Evolutionary conservation across 75 land plant genomes (phyloP), one percentile per base, ranked within the genome.

Genomic region (Selaginella tamariscina): DNA sequence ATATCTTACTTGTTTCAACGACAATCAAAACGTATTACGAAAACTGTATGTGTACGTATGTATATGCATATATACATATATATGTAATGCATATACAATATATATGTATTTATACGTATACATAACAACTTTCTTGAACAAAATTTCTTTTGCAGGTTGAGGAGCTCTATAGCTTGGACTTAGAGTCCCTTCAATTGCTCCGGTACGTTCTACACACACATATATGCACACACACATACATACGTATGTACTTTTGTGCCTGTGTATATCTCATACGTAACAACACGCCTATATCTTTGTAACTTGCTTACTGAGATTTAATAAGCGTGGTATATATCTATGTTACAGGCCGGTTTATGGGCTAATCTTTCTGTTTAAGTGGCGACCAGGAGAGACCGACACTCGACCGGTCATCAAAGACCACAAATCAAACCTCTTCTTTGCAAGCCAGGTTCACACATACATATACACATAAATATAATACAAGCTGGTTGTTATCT

Each of bases 381-480:
- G 98, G 98, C 78, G 86, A 62, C 82, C 98, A 9, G 98, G 96
- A 67, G 98, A 94, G 66, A 86, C 84, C 33, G 98, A 94, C 75
- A 82, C 78, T 27, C 86, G 96, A 18, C 73, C 73, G 72, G 83
- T 82, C 5, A 68, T 85, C 31, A 87, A 87, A 71, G 90, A 90
- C 33, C 82, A 81, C 57, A 85, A 79, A 32, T 88, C 91, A 11
- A 85, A 89, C 63, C 68, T 94, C 31, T 94, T 94, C 44, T 94
- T 94, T 74, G 98, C 98, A 31, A 90, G 91, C 71, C 98, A 94
- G 92, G 96, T 90, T 2, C n/a, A n/a, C n/a, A n/a, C n/a, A n/a
- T n/a, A n/a, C n/a, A n/a, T n/a, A n/a, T n/a, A n/a, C n/a, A n/a
- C n/a, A n/a, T n/a, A n/a, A n/a, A n/a, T n/a, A n/a, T n/a, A n/a